Evolutionary conservation across 2,329 filamentous ascomycete genomes (phyloP), one percentile per base, ranked within the genome.

Genomic region (Sodiomyces alkalinus): DNA sequence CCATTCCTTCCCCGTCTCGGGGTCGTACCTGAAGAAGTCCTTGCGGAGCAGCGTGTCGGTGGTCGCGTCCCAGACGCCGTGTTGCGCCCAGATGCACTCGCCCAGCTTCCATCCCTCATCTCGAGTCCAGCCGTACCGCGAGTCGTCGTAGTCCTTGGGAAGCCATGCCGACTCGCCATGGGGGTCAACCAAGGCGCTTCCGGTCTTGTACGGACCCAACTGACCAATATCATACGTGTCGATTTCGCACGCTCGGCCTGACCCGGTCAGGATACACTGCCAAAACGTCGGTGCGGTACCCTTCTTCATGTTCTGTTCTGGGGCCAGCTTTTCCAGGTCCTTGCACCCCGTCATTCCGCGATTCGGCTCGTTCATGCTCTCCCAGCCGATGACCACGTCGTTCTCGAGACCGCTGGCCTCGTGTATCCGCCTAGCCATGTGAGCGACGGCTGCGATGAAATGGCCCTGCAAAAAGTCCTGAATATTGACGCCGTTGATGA

Each of bases 11-110:
- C 80, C 82, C 2, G 76, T 85, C 11, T 58, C 62, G 0, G 86
- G 86, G 36, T 80, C 73, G 41, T 76, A 80, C 7, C 73, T 65
- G 45, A 98, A 98, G 51, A 96, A 94, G 48, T 92, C 74, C 42
- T 86, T 92, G 40, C 69, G 72, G 32, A 93, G 52, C 5, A 98
- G 56, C 1, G 68, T 71, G 47, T 94, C 85, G 3, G 68, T 79
- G 4, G 62, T 57, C 5, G 80, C 75, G 45, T 98, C 83, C 90
- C 90, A 98, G 5, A 98, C 73, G 2, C 86, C 87, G 49, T 98
- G 86, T 46, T 94, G 87, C 4, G 90, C 87, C 90, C 90, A 98
- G 22, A 98, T 51, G 45, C 90, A 96, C 51, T 92, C 74, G n/a
- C 90, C 90, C 12, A 98, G 58, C 49, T 77, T 86, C 90, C 90